A percentile compares a stretch with the other conserved stretches of the same genome.
These are phyloP conservation scores for Corymbia maculata DNA, from an alignment of 345 rosid genomes.

Conservation along the genomic window DNA sequence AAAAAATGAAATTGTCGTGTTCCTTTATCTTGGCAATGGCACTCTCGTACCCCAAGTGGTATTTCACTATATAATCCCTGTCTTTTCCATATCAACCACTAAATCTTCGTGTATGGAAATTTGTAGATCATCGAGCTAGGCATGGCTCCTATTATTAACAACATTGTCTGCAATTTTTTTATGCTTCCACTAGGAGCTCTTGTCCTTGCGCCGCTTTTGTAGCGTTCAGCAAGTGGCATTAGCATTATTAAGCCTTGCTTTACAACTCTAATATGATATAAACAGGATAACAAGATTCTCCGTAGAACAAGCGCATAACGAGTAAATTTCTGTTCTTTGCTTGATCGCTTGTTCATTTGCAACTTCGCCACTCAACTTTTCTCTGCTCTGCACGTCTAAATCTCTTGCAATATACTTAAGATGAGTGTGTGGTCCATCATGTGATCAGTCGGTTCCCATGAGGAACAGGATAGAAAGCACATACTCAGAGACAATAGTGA, in stretches of 20 bases:
- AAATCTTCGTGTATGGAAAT: neutral
- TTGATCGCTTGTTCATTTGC: neutral
- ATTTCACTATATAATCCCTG: neutral
- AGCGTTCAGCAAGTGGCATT: neutral
- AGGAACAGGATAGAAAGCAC: neutral
- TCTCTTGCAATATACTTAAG: neutral
- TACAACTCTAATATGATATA: neutral
- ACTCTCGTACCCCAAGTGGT: neutral
- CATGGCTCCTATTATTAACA: neutral
- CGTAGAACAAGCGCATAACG: neutral
- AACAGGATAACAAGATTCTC: neutral
- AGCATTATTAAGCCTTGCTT: neutral
- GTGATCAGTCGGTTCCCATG: neutral
- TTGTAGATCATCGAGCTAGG: neutral
- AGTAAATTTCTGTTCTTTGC: neutral
- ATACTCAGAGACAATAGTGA: neutral
- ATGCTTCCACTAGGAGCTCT: neutral
- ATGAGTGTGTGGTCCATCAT: neutral
- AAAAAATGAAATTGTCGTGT: neutral
- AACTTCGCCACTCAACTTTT: neutral
- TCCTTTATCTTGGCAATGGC: neutral
- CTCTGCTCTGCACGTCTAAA: neutral
- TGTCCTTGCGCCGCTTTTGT: neutral
- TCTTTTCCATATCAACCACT: neutral
- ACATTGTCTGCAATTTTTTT: neutral